Percentiles rank a stretch among this genome's conserved stretches.
phyloP scores from a whole-genome alignment of 2,329 filamentous ascomycete genomes.

The Aspergillus fumigatus region DNA sequence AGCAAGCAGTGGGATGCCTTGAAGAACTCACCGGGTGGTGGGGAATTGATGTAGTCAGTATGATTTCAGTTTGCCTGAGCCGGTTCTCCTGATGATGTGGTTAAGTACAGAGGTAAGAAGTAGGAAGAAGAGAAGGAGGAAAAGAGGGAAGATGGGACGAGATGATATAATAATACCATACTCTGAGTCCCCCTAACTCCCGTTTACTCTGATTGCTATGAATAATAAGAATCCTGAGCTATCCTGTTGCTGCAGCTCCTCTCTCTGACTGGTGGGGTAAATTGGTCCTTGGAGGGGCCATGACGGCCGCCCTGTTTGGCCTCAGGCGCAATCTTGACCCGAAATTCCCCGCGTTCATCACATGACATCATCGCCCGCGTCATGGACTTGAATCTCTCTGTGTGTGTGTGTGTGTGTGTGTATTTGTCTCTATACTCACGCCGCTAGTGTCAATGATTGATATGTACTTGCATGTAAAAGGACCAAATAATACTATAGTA shows the following conservation, averaged over 20 bases:
- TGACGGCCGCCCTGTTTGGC: conserved; percentile 18
- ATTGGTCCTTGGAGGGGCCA: background rate
- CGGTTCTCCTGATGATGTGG: background rate
- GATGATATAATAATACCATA: background rate
- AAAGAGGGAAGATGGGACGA: background rate
- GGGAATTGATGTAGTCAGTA: conserved; percentile 33
- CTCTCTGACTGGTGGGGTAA: conserved; percentile 14
- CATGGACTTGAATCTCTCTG: background rate
- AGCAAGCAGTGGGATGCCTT: conserved; percentile 7
- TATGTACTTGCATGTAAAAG: background rate
- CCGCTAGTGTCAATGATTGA: background rate
- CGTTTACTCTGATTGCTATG: background rate
- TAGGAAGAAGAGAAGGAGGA: background rate
- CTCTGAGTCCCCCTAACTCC: background rate
- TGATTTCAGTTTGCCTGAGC: conserved; percentile 24
- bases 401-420: too few species aligned
- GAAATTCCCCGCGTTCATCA: conserved; percentile 22
- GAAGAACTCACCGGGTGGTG: conserved; percentile 35
- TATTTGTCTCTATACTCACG: background rate
- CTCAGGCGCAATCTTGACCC: conserved; percentile 15
- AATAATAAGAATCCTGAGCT: background rate
- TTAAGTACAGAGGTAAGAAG: background rate
- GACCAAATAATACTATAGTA: too few species aligned
- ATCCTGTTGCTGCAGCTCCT: background rate
- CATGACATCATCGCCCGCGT: conserved; percentile 19